Base-by-base conservation (phyloP, 805 yeast genomes). In the Monosporozyma yasuniensis region DNA sequence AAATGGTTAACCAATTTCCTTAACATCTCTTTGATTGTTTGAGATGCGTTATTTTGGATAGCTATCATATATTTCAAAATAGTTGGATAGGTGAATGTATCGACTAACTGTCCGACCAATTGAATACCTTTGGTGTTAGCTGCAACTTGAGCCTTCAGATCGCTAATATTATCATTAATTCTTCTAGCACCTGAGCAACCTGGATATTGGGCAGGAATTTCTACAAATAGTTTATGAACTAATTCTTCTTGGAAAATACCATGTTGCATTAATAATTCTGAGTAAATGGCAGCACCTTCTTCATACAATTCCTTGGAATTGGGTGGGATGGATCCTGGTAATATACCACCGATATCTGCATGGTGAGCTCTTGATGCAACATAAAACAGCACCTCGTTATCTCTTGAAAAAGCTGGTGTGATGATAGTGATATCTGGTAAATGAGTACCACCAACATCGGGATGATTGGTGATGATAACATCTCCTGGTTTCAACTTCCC, bases 241-340 rank as follows among this genome's bases (percentile, higher is more conserved):
- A 80, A 75, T 14, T 74, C 84, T 55, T 85, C 88, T 60, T 89
- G 89, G 63, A 90, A 90, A 42, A 69, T 71, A 2, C 95, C 95
- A 48, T 77, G 71, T 30, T 74, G 68, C 7, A 89, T 91, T 14
- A 91, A 72, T 52, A 85, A 73, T 62, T 84, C 90, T 1, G 93
- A 82, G 59, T 79, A 77, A 34, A 91, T 88, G 2, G 87, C 79
- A 2, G 96, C 96, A 43, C 97, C 98, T 68, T 90, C 97, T 61
- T 90, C 90, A 73, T 80, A 84, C 39, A 91, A 69, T 52, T 81
- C 81, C 59, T 82, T 87, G 2, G 96, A 87, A 61, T 84, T 81
- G 9, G 96, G 96, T 14, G 97, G 96, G 89, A 90, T 88, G 0
- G 95, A 84, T 1, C 97, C 97, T 0, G 97, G 96, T 34, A 87